Percentiles rank a stretch among this genome's conserved stretches.
phyloP scores from a whole-genome alignment of 768 basidiomycete genomes.

The Termitomyces sp. region DNA sequence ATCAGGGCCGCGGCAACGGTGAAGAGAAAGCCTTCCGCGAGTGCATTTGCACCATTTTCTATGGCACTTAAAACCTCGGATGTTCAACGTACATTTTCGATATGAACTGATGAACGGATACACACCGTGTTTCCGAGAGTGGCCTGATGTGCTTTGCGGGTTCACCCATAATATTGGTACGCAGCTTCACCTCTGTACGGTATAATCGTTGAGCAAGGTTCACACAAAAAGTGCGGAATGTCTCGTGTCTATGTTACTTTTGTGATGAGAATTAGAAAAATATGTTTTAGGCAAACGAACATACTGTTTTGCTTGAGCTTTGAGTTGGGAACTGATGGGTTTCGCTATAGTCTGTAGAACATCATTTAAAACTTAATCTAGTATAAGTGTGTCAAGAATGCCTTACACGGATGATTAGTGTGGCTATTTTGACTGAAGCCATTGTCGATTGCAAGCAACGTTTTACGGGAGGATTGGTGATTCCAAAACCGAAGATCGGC shows the following conservation, averaged over 20 bases:
- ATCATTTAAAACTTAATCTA: not conserved
- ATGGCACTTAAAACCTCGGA: conserved; percentile 49
- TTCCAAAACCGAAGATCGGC: conserved; percentile 1
- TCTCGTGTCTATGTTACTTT: conserved; percentile 50
- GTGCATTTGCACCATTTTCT: conserved; percentile 78
- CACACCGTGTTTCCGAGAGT: conserved; percentile 69
- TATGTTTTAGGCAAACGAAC: conserved; percentile 14
- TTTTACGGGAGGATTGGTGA: too few species aligned
- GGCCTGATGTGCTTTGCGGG: conserved; percentile 68
- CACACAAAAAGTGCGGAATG: conserved; percentile 67
- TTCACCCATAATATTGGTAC: conserved; percentile 75
- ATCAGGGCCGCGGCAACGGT: conserved; percentile 70
- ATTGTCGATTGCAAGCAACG: conserved; percentile 18
- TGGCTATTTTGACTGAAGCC: conserved; percentile 73
- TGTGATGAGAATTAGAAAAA: not conserved
- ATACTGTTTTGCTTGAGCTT: conserved; percentile 68
- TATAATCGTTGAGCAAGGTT: conserved; percentile 74
- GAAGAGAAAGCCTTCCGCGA: conserved; percentile 85
- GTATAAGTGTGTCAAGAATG: not conserved
- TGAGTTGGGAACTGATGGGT: conserved; percentile 67
- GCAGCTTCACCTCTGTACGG: conserved; percentile 63
- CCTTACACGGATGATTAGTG: conserved; percentile 56
- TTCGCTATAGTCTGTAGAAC: conserved; percentile 69
- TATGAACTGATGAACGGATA: not conserved
- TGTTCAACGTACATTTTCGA: not conserved